These are phyloP conservation scores for Hanseniaspora valbyensis DNA, from an alignment of 805 yeast genomes.

Conservation along the genomic window DNA sequence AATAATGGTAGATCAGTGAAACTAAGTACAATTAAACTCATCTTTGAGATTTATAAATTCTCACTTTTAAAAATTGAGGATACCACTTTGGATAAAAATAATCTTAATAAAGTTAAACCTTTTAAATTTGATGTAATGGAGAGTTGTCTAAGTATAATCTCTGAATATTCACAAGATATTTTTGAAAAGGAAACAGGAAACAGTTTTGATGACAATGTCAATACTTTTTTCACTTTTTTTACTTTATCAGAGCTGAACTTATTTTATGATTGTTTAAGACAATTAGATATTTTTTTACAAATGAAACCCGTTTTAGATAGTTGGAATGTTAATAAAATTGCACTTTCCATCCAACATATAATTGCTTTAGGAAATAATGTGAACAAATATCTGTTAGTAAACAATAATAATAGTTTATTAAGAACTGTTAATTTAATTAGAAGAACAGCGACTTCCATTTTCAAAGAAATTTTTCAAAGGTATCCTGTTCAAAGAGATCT, in stretches of 20 bases:
- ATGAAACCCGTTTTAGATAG: conserved; percentile 33
- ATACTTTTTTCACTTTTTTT: conserved; percentile 10
- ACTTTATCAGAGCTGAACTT: conserved; percentile 14
- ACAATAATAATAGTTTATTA: conserved; percentile 16
- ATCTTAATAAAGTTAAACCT: not conserved
- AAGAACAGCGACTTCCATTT: conserved; percentile 22
- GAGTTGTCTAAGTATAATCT: conserved; percentile 19
- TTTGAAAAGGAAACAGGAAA: conserved; percentile 13
- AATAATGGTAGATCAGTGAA: not conserved
- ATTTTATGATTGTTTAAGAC: conserved; percentile 18
- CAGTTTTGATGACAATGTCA: conserved; percentile 20
- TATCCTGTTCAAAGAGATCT: conserved; percentile 46
- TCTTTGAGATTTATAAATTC: not conserved
- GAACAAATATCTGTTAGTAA: conserved; percentile 8
- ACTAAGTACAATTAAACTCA: not conserved
- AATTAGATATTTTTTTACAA: conserved; percentile 19
- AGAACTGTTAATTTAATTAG: conserved; percentile 22
- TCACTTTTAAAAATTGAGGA: not conserved
- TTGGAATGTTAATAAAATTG: conserved; percentile 44
- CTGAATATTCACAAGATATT: conserved; percentile 18
- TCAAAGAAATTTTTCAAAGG: conserved; percentile 32
- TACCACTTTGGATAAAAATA: not conserved
- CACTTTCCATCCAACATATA: conserved; percentile 35
- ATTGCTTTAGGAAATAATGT: conserved; percentile 19
- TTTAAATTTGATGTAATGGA: conserved; percentile 12